phyloP scores from a whole-genome alignment of 2,329 filamentous ascomycete genomes.

The Calonectria honghensis region DNA sequence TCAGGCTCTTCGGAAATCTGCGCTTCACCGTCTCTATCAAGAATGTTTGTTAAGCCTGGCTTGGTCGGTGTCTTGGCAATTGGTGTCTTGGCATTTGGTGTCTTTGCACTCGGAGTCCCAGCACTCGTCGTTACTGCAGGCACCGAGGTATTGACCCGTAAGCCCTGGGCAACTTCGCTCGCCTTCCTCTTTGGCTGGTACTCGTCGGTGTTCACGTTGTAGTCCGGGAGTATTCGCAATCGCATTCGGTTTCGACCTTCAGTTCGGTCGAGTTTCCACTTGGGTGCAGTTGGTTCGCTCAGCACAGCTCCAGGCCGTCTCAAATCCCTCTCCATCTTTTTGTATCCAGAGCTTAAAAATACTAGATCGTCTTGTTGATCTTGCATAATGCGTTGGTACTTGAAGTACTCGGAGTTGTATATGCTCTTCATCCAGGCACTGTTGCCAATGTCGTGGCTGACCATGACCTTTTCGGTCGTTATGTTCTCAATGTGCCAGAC shows the following conservation, averaged over 20 bases:
- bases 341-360: conserved; percentile 85
- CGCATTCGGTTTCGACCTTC: conserved; percentile 98
- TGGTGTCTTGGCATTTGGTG: conserved; percentile 44
- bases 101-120: conserved; percentile 15
- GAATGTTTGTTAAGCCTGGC: conserved; percentile 12
- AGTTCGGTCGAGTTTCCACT: conserved; percentile 96
- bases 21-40: conserved; percentile 48
- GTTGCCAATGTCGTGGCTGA: conserved; percentile 90
- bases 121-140: conserved; percentile 47
- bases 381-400: conserved; percentile 90
- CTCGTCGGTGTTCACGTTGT: conserved; percentile 78
- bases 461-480: conserved; percentile 81
- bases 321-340: conserved; percentile 86
- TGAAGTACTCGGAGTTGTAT: conserved; percentile 91
- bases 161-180: conserved; percentile 63
- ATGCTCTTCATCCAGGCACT: conserved; percentile 97
- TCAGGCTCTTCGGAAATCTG: conserved; percentile 53
- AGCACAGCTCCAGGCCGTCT: conserved; percentile 88
- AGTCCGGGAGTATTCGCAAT: conserved; percentile 88
- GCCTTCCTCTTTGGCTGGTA: conserved; percentile 89
- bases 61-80: conserved; percentile 47
- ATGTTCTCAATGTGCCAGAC: conserved; percentile 84
- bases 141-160: conserved; percentile 59
- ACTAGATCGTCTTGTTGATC: conserved; percentile 93
- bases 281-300: conserved; percentile 76